Conservation (phyloP, 1,284 basidiomycete genomes). For the Ustilago loliicola region DNA sequence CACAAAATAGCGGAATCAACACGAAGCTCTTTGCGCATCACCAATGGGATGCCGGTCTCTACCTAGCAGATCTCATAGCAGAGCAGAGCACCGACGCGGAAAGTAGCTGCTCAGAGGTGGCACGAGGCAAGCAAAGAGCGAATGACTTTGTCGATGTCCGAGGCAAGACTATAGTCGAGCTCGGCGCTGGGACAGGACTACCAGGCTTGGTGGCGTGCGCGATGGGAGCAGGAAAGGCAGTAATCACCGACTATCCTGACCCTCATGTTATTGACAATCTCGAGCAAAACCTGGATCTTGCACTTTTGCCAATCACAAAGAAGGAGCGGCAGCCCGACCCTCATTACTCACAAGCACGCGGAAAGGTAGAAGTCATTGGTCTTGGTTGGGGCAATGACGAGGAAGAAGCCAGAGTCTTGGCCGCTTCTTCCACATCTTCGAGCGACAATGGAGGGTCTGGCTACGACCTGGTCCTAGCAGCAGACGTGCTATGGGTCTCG, state of each 20-base stretch:
- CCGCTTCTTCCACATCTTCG: background rate
- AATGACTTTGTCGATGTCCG: slow-evolving; percentile 47
- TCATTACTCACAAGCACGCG: slow-evolving; percentile 20
- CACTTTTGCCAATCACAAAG: slow-evolving; percentile 15
- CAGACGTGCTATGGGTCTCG: slow-evolving; percentile 67
- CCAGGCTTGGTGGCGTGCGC: slow-evolving; percentile 55
- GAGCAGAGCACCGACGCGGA: slow-evolving; percentile 18
- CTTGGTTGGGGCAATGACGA: slow-evolving; percentile 45
- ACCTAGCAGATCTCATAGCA: slow-evolving; percentile 56
- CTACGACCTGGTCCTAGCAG: slow-evolving; percentile 59
- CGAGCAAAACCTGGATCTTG: slow-evolving; percentile 29
- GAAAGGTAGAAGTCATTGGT: slow-evolving; percentile 25
- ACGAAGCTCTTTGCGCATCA: slow-evolving; percentile 66
- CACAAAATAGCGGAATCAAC: slow-evolving; percentile 52
- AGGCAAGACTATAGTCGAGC: slow-evolving; percentile 49
- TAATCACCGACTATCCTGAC: slow-evolving; percentile 59
- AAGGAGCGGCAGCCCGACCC: slow-evolving; percentile 7
- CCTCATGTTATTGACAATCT: slow-evolving; percentile 46
- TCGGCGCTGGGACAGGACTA: slow-evolving; percentile 64
- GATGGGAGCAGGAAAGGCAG: slow-evolving; percentile 39
- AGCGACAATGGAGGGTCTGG: background rate
- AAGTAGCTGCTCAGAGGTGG: background rate
- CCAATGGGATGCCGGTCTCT: slow-evolving; percentile 67
- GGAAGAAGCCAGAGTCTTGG: slow-evolving; percentile 19
- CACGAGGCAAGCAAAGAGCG: slow-evolving; percentile 8